Evolutionary conservation across 2,329 filamentous ascomycete species (phyloP).

Genomic region (Cladorrhinum sp.): DNA sequence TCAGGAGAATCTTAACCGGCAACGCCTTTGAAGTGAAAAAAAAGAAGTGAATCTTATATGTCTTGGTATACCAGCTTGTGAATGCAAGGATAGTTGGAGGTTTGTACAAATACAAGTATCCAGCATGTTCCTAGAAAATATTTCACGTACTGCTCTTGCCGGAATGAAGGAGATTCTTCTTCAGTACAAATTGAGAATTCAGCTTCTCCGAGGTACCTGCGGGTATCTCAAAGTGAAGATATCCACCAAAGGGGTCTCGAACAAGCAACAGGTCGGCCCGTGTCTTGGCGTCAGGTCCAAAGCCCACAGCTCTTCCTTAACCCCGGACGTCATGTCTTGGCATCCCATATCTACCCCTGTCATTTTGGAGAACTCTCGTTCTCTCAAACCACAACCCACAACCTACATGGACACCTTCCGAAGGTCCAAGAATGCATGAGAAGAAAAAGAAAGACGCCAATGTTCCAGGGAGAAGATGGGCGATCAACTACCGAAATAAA

Average conservation of each 20-base stretch:
- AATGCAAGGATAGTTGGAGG: no score
- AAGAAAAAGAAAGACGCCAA: background rate
- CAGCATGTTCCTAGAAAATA: background rate
- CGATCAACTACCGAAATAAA: background rate
- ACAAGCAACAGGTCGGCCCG: slow-evolving; percentile 5
- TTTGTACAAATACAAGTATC: no score
- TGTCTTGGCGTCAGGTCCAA: slow-evolving; percentile 3
- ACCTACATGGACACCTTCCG: background rate
- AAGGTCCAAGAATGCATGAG: background rate
- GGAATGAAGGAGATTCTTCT: background rate
- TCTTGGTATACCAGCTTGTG: no score
- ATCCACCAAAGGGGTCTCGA: background rate
- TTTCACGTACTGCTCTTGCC: no score
- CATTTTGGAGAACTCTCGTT: background rate
- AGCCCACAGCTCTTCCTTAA: background rate
- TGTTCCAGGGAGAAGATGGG: background rate
- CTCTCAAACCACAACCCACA: background rate
- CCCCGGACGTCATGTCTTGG: slow-evolving; percentile 10
- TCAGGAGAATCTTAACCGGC: no score
- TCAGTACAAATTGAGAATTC: background rate
- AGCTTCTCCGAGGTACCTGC: background rate
- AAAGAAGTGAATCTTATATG: no score
- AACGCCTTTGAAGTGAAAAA: no score
- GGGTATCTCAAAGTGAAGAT: background rate
- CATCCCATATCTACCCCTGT: background rate